Base-by-base conservation (phyloP, 768 basidiomycete species). In the Dentipellis sp. region DNA sequence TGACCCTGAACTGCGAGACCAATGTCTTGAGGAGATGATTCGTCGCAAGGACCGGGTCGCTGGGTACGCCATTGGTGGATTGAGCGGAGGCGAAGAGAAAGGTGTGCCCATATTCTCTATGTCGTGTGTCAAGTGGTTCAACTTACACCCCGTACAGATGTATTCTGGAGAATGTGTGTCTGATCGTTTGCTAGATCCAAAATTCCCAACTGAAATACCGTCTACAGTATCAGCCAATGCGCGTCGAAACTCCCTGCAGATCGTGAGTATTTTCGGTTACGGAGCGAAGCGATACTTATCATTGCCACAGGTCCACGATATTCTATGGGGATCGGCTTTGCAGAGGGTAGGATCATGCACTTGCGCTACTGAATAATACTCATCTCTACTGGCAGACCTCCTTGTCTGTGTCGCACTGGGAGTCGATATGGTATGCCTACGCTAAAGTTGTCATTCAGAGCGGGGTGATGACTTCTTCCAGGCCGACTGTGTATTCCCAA, bases 401-500 rank as follows among this genome's bases (percentile, higher is more conserved):
- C 72, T 95, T 40, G 91, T 94, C 12, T 94, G 93, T 63, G 84
- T 92, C 19, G 92, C 92, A 4, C 74, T 95, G n/a, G 92, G 92
- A 12, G 79, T 94, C 34, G 92, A 95, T 64, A 94, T 95, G 91
- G 91, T 88, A 59, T 34, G 72, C 42, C 7, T 8, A 45, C 29
- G 58, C 19, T 17, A 29, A n/a, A 48, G 38, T n/a, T 7, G 38
- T 35, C 16, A 35, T 55, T 42, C 34, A 9, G 8, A 46, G 34
- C 29, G 6, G 29, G 8, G 10, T 38, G 35, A 49, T 55, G 40
- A 45, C 53, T 10, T 50, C 19, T 22, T 54, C 17, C 57, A 91
- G 90, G 91, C 91, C 0, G 92, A 95, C 66, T 95, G 92, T 59
- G 92, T 95, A 10, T 94, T 93, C 64, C 93, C 92, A 35, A 95